Evolutionary conservation across 352 stramenopile genomes (phyloP).

Genomic region (Ophiocytium majus): DNA sequence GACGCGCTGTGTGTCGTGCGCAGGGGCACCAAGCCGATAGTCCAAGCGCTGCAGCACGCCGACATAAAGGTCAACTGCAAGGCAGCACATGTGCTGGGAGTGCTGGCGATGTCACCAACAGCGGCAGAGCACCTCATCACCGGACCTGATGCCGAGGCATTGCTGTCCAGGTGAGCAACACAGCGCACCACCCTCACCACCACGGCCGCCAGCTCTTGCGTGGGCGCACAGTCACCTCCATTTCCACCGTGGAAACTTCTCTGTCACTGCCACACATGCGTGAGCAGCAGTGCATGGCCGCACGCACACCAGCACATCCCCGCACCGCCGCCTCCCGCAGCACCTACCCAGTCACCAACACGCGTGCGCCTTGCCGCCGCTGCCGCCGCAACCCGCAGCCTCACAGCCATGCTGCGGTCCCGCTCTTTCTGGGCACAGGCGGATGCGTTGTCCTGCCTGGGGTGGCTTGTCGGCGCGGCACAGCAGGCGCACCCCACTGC

Average conservation of each 20-base stretch:
- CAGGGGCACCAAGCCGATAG: no score
- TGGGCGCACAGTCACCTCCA: no score
- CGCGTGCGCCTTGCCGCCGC: no score
- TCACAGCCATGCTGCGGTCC: neutral
- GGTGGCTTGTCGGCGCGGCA: neutral
- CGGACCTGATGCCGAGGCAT: neutral
- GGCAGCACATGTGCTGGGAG: neutral
- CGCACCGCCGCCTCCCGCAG: no score
- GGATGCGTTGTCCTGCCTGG: neutral
- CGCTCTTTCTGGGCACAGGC: slow-evolving; percentile 3
- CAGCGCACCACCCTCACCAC: no score
- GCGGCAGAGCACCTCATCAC: neutral
- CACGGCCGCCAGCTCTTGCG: no score
- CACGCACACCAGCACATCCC: no score
- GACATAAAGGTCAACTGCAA: slow-evolving; percentile 15
- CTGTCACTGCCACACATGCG: no score
- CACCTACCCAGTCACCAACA: no score
- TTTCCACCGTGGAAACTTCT: no score
- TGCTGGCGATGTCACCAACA: neutral
- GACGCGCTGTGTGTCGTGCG: no score
- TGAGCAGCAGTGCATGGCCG: no score
- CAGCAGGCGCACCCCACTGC: neutral
- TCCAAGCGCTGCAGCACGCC: neutral
- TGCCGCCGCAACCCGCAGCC: neutral
- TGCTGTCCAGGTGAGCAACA: neutral